Evolutionary conservation across 331 rosid species (phyloP).

Genomic region (Malus hybrid): DNA sequence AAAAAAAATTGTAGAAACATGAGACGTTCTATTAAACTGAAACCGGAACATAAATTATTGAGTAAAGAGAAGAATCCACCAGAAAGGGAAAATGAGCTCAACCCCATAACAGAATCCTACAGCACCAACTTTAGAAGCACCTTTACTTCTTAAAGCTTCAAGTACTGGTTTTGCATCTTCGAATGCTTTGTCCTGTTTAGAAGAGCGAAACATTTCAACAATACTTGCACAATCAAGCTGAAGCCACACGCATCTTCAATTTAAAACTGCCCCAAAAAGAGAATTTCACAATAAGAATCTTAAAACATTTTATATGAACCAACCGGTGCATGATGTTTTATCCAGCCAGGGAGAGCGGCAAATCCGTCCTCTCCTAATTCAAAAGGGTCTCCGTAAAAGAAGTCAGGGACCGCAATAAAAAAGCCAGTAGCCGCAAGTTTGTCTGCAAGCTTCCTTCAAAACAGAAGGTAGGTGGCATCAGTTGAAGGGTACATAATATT

Average conservation of each 20-base stretch:
- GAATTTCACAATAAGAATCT: neutral
- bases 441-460: constrained; percentile 24
- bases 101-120: constrained; percentile 83
- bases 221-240: neutral
- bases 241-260: neutral
- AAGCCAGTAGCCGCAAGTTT: constrained; percentile 23
- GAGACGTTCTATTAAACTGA: neutral
- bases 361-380: neutral
- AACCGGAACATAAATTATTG: neutral
- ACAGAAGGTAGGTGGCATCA: neutral
- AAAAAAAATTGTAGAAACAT: neutral
- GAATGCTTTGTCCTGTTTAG: constrained; percentile 44
- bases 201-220: neutral
- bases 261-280: neutral
- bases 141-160: constrained; percentile 57
- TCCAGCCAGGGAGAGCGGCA: constrained; percentile 1
- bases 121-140: constrained; percentile 60
- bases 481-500: neutral
- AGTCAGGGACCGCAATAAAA: constrained; percentile 23
- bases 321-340: constrained; percentile 1
- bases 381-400: constrained; percentile 19
- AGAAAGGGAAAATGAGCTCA: constrained; percentile 19
- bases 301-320: neutral
- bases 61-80: neutral
- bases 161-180: constrained; percentile 49